Conservation (phyloP, 1,284 basidiomycete genomes). For the Malassezia dermatis region DNA sequence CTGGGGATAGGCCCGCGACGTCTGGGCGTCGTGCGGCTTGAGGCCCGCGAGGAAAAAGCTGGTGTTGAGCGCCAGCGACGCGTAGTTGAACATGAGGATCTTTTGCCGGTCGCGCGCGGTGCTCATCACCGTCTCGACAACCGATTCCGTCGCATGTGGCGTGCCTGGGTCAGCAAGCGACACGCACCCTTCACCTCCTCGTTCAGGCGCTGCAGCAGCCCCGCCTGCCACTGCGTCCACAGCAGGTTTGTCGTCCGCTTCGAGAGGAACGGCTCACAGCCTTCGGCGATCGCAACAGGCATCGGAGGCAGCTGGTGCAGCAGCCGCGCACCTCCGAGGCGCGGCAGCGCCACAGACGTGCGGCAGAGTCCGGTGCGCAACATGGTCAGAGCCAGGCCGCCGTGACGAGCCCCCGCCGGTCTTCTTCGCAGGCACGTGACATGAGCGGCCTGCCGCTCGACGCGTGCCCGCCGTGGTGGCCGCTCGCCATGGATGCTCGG, state of each 20-base stretch:
- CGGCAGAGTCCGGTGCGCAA: background rate
- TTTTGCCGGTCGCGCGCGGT: conserved; percentile 58
- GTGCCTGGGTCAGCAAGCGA: conserved; percentile 52
- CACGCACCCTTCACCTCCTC: conserved; percentile 33
- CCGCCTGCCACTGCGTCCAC: conserved; percentile 37
- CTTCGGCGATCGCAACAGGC: conserved; percentile 24
- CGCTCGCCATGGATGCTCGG: background rate
- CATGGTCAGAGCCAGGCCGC: conserved; percentile 1
- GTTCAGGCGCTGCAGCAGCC: conserved; percentile 40
- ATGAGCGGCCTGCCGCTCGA: background rate
- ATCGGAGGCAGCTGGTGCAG: conserved; percentile 35
- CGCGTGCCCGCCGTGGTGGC: conserved; percentile 1
- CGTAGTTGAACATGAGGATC: conserved; percentile 77
- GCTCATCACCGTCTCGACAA: conserved; percentile 66
- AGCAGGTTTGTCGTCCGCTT: conserved; percentile 30
- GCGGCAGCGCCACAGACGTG: background rate
- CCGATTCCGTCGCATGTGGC: conserved; percentile 55
- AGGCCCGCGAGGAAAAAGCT: conserved; percentile 81
- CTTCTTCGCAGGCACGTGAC: conserved; percentile 12
- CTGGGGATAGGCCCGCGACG: conserved; percentile 13
- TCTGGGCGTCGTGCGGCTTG: conserved; percentile 50
- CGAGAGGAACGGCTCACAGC: conserved; percentile 40
- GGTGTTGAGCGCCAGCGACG: conserved; percentile 84
- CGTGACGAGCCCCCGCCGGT: background rate
- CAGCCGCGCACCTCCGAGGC: conserved; percentile 1